Percentiles rank a stretch among this genome's conserved stretches.
Evolutionary conservation across 2,329 filamentous ascomycete species (phyloP).

Genomic region (Penicillium corylophilum): DNA sequence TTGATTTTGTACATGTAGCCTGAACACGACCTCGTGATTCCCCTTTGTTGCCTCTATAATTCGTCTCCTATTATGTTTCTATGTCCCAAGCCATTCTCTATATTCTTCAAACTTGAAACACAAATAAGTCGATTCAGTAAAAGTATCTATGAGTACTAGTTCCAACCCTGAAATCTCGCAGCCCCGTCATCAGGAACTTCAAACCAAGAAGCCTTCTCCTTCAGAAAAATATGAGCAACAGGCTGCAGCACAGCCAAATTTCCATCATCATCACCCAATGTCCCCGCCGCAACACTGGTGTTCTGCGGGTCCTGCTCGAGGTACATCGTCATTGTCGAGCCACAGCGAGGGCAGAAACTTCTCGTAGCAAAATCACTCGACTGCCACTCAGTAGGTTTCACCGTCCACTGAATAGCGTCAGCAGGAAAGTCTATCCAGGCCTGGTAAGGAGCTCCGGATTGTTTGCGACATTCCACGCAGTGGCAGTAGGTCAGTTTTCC

Average conservation of each 20-base stretch:
- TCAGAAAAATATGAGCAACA: slow-evolving; percentile 46
- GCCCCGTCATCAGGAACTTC: slow-evolving; percentile 39
- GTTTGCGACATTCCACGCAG: slow-evolving; percentile 51
- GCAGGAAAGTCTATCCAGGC: slow-evolving; percentile 42
- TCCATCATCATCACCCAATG: slow-evolving; percentile 42
- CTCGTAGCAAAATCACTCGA: slow-evolving; percentile 45
- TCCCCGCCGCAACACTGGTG: slow-evolving; percentile 41
- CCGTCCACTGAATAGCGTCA: slow-evolving; percentile 33
- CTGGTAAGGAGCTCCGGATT: slow-evolving; percentile 49
- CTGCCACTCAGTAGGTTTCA: slow-evolving; percentile 32
- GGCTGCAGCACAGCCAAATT: slow-evolving; percentile 25
- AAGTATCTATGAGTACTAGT: not conserved
- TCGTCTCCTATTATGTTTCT: slow-evolving; percentile 24
- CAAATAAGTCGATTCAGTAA: not conserved
- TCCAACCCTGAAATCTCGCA: slow-evolving; percentile 25
- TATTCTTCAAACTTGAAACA: not conserved
- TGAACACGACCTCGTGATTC: slow-evolving; percentile 34
- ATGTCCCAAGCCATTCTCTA: not conserved
- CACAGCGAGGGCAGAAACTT: slow-evolving; percentile 48
- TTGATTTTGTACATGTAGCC: slow-evolving; percentile 35
- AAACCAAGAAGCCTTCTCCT: slow-evolving; percentile 43
- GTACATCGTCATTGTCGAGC: slow-evolving; percentile 47
- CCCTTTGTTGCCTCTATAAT: slow-evolving; percentile 24
- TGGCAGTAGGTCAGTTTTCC: slow-evolving; percentile 44
- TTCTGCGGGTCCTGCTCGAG: slow-evolving; percentile 34